Base-by-base conservation (phyloP, 805 yeast species). In the Candida boidinii region DNA sequence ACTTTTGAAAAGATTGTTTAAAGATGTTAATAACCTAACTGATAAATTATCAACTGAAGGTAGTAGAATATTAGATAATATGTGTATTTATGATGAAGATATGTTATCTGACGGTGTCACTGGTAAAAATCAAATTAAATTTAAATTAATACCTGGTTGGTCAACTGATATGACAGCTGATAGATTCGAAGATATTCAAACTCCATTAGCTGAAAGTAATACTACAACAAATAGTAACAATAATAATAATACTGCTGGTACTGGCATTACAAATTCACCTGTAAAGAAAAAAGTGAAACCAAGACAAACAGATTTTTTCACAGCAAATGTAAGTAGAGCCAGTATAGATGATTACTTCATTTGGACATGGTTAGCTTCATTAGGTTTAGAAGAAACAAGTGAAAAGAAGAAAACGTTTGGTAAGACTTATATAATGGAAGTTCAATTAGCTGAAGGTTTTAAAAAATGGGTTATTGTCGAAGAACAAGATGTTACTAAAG, bases 331-430 rank as follows among this genome's bases (percentile, higher is more conserved):
- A 8, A 60, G 72, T 7, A 69, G 82, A 38, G 79, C 82, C 1
- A 68, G 83, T 5, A 73, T 86, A 14, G 94, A 84, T 53, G 95
- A 86, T 53, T 86, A 81, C 53, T 86, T 79, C 48, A 83, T 85
- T 19, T 86, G 95, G 95, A 73, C 95, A 1, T 86, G 95, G 95
- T 62, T 85, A 48, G 74, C 87, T 1, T 70, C 86, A 2, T 51
- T 85, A 17, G 84, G 84, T 0, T 67, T 76, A 21, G 95, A 86
- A 49, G 81, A 83, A 48, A 73, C 86, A 0, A 64, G 68, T 21
- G 54, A 62, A 17, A 75, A 76, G 44, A 81, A 81, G 52, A 68
- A 70, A 21, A 54, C 79, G 2, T 86, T 86, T 60, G 95, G 95
- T 8, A 69, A 92, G 42, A 77, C 94, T 0, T 65, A 84, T 35